These are phyloP conservation scores for Juglanconis sp. DNA, from an alignment of 2,329 filamentous ascomycete genomes.

Conservation along the genomic window DNA sequence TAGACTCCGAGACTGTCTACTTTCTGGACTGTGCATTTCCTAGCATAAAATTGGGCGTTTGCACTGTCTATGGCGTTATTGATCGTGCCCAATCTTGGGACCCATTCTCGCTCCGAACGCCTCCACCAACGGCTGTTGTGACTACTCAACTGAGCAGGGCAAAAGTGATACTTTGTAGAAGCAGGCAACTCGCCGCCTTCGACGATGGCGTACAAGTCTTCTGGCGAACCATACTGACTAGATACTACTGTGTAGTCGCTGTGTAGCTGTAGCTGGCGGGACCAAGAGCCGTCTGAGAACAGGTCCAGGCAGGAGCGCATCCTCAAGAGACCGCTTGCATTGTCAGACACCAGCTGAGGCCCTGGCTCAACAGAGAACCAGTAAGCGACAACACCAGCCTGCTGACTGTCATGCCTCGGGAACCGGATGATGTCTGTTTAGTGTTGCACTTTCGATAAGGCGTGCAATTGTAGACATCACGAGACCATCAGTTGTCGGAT, in stretches of 20 bases:
- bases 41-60: neutral
- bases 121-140: neutral
- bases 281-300: too few relatives aligned
- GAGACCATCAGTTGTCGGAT: neutral
- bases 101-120: neutral
- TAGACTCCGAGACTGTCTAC: neutral
- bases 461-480: neutral
- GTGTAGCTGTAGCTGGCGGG: too few relatives aligned
- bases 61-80: neutral
- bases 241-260: too few relatives aligned
- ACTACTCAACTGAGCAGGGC: neutral
- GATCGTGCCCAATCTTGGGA: neutral
- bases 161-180: too few relatives aligned
- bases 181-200: too few relatives aligned
- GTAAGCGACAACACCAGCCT: neutral
- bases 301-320: neutral
- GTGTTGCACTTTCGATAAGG: neutral
- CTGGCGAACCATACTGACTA: too few relatives aligned
- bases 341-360: neutral
- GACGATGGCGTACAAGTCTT: too few relatives aligned
- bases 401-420: neutral
- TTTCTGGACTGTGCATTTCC: neutral
- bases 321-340: neutral
- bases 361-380: neutral
- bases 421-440: neutral